Evolutionary conservation across 345 rosid species (phyloP).

Genomic region (Citrus australasica): DNA sequence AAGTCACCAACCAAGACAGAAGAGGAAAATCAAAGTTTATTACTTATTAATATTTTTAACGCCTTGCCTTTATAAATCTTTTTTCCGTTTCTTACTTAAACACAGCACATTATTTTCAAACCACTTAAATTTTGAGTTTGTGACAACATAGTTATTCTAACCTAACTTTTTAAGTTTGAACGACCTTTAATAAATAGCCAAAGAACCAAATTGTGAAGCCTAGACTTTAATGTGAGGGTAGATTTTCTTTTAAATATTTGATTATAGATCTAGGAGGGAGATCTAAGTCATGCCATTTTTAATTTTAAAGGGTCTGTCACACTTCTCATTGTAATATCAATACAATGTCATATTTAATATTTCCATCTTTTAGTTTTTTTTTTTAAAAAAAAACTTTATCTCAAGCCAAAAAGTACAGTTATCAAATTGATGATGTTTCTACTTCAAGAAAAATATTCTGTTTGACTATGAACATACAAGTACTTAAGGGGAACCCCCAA

Average conservation of each 20-base stretch:
- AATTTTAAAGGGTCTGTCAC: too few species aligned
- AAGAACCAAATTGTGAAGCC: background rate
- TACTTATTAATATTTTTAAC: too few species aligned
- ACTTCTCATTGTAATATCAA: too few species aligned
- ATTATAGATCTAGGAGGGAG: too few species aligned
- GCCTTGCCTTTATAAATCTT: too few species aligned
- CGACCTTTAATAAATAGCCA: background rate
- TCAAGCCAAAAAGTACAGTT: background rate
- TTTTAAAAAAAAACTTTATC: background rate
- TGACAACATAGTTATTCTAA: background rate
- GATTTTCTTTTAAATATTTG: too few species aligned
- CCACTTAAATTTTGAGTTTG: background rate
- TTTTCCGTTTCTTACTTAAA: background rate
- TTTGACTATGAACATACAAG: background rate
- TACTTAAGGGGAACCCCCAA: too few species aligned
- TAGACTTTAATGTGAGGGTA: too few species aligned
- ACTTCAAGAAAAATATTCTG: background rate
- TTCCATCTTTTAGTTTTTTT: too few species aligned
- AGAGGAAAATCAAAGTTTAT: background rate
- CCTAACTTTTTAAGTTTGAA: slow-evolving; percentile 1
- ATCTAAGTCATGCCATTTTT: too few species aligned
- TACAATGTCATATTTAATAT: too few species aligned
- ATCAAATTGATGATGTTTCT: background rate
- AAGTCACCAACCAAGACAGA: too few species aligned
- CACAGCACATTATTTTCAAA: background rate